phyloP scores from a whole-genome alignment of 2,329 filamentous ascomycete species.

The Thelonectria blattea region DNA sequence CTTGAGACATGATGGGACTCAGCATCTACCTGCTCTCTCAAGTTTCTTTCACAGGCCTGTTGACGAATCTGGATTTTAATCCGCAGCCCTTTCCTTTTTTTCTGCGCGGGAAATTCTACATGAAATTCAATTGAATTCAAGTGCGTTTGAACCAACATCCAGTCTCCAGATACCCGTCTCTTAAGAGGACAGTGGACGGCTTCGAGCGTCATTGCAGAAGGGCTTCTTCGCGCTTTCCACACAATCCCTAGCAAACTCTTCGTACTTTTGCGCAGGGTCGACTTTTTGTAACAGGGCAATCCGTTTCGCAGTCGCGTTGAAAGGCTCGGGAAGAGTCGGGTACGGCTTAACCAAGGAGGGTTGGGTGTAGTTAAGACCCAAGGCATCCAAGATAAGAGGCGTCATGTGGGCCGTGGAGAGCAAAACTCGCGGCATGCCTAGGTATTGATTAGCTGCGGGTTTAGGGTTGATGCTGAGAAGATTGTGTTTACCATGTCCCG shows the following conservation, averaged over 20 bases:
- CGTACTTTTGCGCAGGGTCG: not conserved
- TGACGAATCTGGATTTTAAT: too few relatives aligned
- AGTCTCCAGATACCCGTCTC: too few relatives aligned
- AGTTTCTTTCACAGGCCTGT: too few relatives aligned
- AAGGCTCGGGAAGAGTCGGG: slow-evolving; percentile 11
- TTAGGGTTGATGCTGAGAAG: too few relatives aligned
- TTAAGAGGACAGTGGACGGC: not conserved
- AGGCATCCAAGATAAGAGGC: slow-evolving; percentile 10
- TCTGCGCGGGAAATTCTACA: too few relatives aligned
- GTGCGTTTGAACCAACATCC: too few relatives aligned
- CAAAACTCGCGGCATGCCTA: slow-evolving; percentile 18
- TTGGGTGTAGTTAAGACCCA: slow-evolving; percentile 6
- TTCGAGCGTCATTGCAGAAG: not conserved
- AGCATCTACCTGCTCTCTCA: too few relatives aligned
- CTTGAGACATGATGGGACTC: too few relatives aligned
- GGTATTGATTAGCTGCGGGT: not conserved
- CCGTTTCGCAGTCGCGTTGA: slow-evolving; percentile 3
- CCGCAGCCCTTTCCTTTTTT: too few relatives aligned
- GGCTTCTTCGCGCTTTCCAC: slow-evolving; percentile 11
- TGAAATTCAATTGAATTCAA: too few relatives aligned
- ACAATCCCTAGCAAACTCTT: not conserved
- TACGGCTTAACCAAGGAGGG: slow-evolving; percentile 11
- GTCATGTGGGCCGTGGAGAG: slow-evolving; percentile 15
- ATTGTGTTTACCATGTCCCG: slow-evolving; percentile 8
- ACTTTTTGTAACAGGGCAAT: slow-evolving; percentile 2